Base-by-base conservation (phyloP, 148 eudicot species). In the Dysphania ambrosioides region DNA sequence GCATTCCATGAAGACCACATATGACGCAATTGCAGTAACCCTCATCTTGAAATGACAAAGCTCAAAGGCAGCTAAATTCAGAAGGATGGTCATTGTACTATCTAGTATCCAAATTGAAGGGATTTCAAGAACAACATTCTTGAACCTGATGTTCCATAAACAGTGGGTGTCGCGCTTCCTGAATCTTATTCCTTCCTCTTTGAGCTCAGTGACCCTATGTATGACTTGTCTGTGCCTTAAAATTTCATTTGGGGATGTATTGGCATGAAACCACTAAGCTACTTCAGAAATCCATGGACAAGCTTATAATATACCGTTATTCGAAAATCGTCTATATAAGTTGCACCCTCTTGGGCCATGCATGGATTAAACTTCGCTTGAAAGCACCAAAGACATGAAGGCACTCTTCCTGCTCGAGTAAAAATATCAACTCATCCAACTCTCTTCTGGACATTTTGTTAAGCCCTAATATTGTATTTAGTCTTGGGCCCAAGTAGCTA, bases 61-160 rank as follows among this genome's bases (percentile, higher is more conserved):
- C 71, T 91, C 92, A 41, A 66, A 75, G 31, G 90, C 87, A 3
- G 89, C 86, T 11, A 85, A 75, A 79, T 90, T 88, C 30, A 88
- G 83, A 70, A 91, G 82, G 24, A 87, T 85, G 0, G 82, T 59
- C 74, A 42, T 49, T 59, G 82, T 79, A 27, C 70, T 72, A 21
- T 74, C 82, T 35, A 69, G 78, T 49, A 78, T 55, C 66, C 68
- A 78, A n/a, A 78, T 68, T 34, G 56, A 19, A 13, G 79, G 79
- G 27, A 89, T 86, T 69, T 74, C 78, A 11, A 89, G 80, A 24
- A 86, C 70, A 5, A 91, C 95, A 8, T 86, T 79, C 42, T 81
- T 70, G 84, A 87, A 90, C 55, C 72, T 83, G 13, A 90, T 65
- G 70, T 90, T 90, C 90, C 90, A 88, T 72, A 90, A 84, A 27